These are phyloP conservation scores for Trypanosoma conorhini DNA, from an alignment of 208 protist genomes.

Conservation along the genomic window DNA sequence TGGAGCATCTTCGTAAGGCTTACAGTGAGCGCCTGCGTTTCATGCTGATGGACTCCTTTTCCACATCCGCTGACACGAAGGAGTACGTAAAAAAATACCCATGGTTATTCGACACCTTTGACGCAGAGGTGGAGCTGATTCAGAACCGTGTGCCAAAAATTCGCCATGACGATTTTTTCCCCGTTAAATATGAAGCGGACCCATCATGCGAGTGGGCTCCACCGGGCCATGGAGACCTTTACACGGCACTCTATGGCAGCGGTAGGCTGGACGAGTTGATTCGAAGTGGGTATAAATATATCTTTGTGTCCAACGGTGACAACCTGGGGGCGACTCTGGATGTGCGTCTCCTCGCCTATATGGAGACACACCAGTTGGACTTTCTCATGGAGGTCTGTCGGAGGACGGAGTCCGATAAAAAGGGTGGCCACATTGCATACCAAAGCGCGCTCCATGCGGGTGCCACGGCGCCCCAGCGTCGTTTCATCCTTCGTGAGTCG, in stretches of 20 bases:
- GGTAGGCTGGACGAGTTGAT: slow-evolving; percentile 88
- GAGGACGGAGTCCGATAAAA: slow-evolving; percentile 92
- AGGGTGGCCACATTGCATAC: slow-evolving; percentile 90
- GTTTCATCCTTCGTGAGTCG: slow-evolving; percentile 87
- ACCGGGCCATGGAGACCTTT: slow-evolving; percentile 99
- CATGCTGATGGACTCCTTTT: slow-evolving; percentile 99
- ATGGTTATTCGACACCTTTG: slow-evolving; percentile 48
- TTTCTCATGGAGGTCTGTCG: slow-evolving; percentile 94
- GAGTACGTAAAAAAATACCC: slow-evolving; percentile 63
- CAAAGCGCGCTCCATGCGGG: slow-evolving; percentile 10
- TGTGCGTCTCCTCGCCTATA: slow-evolving; percentile 85
- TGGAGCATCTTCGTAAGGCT: slow-evolving; percentile 89
- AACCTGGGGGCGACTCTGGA: slow-evolving; percentile 97
- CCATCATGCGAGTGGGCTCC: slow-evolving; percentile 94
- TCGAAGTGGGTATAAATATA: slow-evolving; percentile 92
- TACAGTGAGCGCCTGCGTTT: slow-evolving; percentile 93
- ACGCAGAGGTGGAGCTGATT: slow-evolving; percentile 68
- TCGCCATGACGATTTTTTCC: slow-evolving; percentile 52
- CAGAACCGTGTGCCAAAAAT: slow-evolving; percentile 92
- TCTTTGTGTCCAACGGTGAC: slow-evolving; percentile 99
- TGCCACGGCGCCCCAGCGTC: not conserved
- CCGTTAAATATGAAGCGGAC: slow-evolving; percentile 52
- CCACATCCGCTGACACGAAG: slow-evolving; percentile 94
- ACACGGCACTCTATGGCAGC: slow-evolving; percentile 92
- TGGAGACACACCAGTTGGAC: slow-evolving; percentile 68